phyloP scores from a whole-genome alignment of 2,329 filamentous ascomycete species.

The Aspergillus texensis region DNA sequence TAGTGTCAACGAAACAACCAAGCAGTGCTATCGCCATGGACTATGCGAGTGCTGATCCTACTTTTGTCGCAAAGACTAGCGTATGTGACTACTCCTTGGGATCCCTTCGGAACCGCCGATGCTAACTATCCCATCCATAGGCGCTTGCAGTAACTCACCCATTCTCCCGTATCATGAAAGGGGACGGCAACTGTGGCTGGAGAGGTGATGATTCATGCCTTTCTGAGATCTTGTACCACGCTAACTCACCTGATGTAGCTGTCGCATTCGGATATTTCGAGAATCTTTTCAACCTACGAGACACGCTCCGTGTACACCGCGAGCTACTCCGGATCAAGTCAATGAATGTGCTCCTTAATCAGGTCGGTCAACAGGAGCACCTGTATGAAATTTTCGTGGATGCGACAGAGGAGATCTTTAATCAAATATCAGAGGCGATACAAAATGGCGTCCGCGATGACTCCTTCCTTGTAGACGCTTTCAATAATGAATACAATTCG shows the following conservation, averaged over 20 bases:
- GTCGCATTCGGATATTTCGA: slow-evolving; percentile 95
- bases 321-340: slow-evolving; percentile 74
- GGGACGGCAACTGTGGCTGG: slow-evolving; percentile 97
- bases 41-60: slow-evolving; percentile 83
- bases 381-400: slow-evolving; percentile 84
- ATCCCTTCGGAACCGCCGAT: background rate
- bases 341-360: slow-evolving; percentile 70
- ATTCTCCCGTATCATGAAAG: slow-evolving; percentile 82
- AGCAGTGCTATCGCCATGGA: slow-evolving; percentile 78
- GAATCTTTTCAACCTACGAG: slow-evolving; percentile 69
- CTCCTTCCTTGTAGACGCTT: slow-evolving; percentile 64
- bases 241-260: slow-evolving; percentile 56
- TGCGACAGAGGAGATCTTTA: slow-evolving; percentile 70
- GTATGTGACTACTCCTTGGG: slow-evolving; percentile 50
- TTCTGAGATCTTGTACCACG: slow-evolving; percentile 9
- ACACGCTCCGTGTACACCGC: slow-evolving; percentile 65
- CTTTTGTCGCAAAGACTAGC: slow-evolving; percentile 83
- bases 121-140: slow-evolving; percentile 51
- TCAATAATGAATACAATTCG: slow-evolving; percentile 72
- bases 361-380: slow-evolving; percentile 68
- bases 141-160: slow-evolving; percentile 81
- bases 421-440: slow-evolving; percentile 62
- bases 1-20: slow-evolving; percentile 76
- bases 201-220: slow-evolving; percentile 70
- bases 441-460: slow-evolving; percentile 58